Evolutionary conservation across 2,329 filamentous ascomycete genomes (phyloP), one percentile per base, ranked within the genome.

Genomic region (Apiospora saccharicola): DNA sequence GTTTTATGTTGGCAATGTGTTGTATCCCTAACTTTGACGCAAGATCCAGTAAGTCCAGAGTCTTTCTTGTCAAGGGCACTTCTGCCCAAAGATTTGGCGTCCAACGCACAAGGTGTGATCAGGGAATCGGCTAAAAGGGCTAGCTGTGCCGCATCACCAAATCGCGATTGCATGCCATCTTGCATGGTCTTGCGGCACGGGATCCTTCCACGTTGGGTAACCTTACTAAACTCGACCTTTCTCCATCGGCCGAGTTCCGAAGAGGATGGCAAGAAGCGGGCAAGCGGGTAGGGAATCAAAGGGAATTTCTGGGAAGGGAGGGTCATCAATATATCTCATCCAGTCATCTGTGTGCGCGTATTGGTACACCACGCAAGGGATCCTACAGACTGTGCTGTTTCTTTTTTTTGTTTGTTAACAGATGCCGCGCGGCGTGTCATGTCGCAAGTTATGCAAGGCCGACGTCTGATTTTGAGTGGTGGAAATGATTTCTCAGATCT

Each of bases 151-250:
- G 30, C 53, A 61, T 61, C 53, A 37, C 5, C 53, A 37, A 41
- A 41, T 34, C 51, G 51, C 16, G 51, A 53, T 53, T 53, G 51
- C 51, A 57, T 57, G 51, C 37, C 53, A 61, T 61, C 53, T 61
- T 37, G 53, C 53, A 61, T 61, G 14, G 14, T 6, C 2, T 6
- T 53, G 26, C 22, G 30, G 24, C 24, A 30, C 37, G 37, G 37
- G 24, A 53, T 47, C 49, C 24, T 51, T 12, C 49, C 19, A 34
- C 16, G 53, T 61, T 19, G 51, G 30, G 26, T 34, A 37, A 57
- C 26, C 16, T 7, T 12, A 37, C 16, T 19, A 19, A 19, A 61
- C 53, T 19, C 26, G 51, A 57, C 26, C 19, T 34, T 34, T 34
- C 51, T 57, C 26, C 26, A 57, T 34, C 51, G 51, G 51, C 24